Percentiles rank a stretch among this genome's conserved stretches.
Evolutionary conservation across 2,329 filamentous ascomycete species (phyloP).

Genomic region (Penicillium sp.): DNA sequence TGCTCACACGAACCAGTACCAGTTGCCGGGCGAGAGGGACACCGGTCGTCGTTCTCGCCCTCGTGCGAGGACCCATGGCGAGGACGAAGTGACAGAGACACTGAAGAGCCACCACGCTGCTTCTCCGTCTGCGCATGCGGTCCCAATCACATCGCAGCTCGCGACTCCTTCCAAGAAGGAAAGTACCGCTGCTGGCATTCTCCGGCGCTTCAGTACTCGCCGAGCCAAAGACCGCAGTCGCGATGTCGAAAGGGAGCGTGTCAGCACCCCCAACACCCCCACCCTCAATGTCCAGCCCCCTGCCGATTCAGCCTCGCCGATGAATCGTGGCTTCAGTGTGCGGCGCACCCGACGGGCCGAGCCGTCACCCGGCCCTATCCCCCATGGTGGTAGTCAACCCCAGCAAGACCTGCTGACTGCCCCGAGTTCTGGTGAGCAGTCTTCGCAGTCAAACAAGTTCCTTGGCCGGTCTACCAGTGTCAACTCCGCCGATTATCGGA

Average conservation of each 20-base stretch:
- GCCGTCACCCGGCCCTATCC: conserved; percentile 59
- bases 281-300: conserved; percentile 82
- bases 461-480: conserved; percentile 89
- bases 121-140: conserved; percentile 53
- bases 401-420: conserved; percentile 80
- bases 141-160: conserved; percentile 62
- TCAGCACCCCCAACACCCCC: conserved; percentile 71
- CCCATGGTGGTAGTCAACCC: conserved; percentile 66
- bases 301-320: conserved; percentile 66
- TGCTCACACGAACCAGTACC: conserved; percentile 89
- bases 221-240: conserved; percentile 65
- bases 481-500: conserved; percentile 81
- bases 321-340: conserved; percentile 89
- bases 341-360: conserved; percentile 64
- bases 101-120: conserved; percentile 69
- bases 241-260: conserved; percentile 53
- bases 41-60: conserved; percentile 83
- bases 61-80: conserved; percentile 88
- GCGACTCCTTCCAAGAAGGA: conserved; percentile 78
- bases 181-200: conserved; percentile 79
- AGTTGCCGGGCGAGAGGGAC: conserved; percentile 86
- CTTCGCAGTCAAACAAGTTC: conserved; percentile 68
- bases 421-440: conserved; percentile 66
- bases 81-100: conserved; percentile 82
- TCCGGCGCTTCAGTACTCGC: conserved; percentile 91